Base-by-base conservation (phyloP, 192 early-diverging fungal genomes). In the Linnemannia elongata region DNA sequence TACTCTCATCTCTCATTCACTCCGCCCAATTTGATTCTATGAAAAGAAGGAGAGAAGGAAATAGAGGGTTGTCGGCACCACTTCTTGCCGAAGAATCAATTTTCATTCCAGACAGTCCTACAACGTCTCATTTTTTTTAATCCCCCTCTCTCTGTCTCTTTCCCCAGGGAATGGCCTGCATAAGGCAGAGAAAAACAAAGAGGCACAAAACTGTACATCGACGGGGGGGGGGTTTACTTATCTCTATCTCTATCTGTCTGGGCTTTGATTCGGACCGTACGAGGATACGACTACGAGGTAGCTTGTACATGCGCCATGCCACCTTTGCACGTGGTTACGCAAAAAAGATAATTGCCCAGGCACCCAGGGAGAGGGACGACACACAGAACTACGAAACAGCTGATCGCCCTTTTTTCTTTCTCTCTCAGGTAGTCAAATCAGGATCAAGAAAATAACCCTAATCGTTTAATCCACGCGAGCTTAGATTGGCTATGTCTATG, bases 301-400 rank as follows among this genome's bases (percentile, higher is more conserved):
- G 60, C 60, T 35, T 12, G 30, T 66, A 66, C 60, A 66, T 66
- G 60, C 60, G 55, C 55, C 60, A 66, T 33, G 60, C 60, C 60
- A 66, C 60, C n/a, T 27, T 13, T 30, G 27, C 60, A 66, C 60
- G 60, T 66, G 60, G 60, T 66, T 66, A 66, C 60, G 60, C 60
- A 66, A 66, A 60, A 24, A 30, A 66, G 27, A 33, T 33, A 33
- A 30, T 66, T 66, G n/a, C 60, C 30, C 60, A 66, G 27, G 55
- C 49, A 52, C 49, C 49, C 49, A 52, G 20, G 20, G 44, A 9
- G 9, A 45, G 44, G 44, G 49, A 22, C 15, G 0, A 52, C 47
- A 20, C 47, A 52, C 47, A 52, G 12, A 49, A 63, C 60, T 30
- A 27, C 60, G 60, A 66, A 66, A 66, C 60, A 66, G 60, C 60